Base-by-base conservation (phyloP, 345 rosid genomes). In the Salix brachista region DNA sequence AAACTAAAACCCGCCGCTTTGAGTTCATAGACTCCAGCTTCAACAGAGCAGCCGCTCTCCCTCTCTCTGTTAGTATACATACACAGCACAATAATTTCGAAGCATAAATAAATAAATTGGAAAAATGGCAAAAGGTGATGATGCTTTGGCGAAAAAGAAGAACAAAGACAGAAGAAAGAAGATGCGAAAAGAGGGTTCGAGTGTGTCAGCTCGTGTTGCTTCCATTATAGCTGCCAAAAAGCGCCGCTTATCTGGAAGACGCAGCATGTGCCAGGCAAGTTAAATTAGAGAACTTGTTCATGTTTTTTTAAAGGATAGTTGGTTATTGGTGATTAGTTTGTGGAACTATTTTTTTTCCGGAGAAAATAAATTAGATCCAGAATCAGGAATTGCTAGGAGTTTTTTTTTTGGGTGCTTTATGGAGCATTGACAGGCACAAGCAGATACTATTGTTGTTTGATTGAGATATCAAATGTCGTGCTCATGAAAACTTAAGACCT, bases 221-320 rank as follows among this genome's bases (percentile, higher is more conserved):
- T 72, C 97, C 82, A 81, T 94, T 50, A 91, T 95, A 74, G 94
- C 96, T 71, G 76, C 99, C 81, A 91, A 95, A 85, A 93, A 96
- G 65, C 94, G 96, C 69, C 98, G 99, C 75, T 82, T 79, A 73
- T 50, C 94, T 44, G 97, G 97, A 13, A 89, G 84, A 78, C 96
- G 98, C 79, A 87, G 94, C 71, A 76, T 79, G 74, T 91, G 96
- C 75, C 91, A 90, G 96, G 99, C 91, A 39, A 16, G 9, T 19
- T n/a, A 0, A 17, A 26, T 18, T 4, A 10, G 41, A 39, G 4
- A 23, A n/a, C 46, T 44, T 71, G 30, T 8, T 19, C 8, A 56
- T 39, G 6, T 36, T 34, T 3, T 8, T 30, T n/a, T 61, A 7
- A 16, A 6, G 65, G 6, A 44, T 67, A 44, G 42, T 46, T 66